These are phyloP conservation scores for Cytospora leucostoma DNA, from an alignment of 2,329 filamentous ascomycete species.

Conservation along the genomic window DNA sequence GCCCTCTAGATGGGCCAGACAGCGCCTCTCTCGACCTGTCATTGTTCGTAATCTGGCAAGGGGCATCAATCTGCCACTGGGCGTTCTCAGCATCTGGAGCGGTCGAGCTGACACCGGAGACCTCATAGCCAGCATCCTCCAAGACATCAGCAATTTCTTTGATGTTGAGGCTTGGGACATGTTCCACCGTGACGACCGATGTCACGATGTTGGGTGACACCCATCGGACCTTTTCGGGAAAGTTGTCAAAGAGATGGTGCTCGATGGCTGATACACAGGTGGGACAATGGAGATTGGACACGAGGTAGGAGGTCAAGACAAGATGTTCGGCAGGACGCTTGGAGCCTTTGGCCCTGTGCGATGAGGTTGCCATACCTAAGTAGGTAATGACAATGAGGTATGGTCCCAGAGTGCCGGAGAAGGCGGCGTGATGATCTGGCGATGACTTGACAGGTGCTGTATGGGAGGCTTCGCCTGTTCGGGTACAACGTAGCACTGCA, in stretches of 20 bases:
- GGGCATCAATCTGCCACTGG: conserved; percentile 28
- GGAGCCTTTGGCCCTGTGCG: conserved; percentile 29
- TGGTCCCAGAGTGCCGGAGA: conserved; percentile 21
- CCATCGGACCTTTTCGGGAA: conserved; percentile 50
- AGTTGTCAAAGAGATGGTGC: conserved; percentile 53
- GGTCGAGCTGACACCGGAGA: conserved; percentile 50
- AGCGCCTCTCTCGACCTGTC: conserved; percentile 10
- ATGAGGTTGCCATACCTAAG: conserved; percentile 31
- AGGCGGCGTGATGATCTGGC: conserved; percentile 6
- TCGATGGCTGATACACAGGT: conserved; percentile 71
- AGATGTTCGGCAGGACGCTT: conserved; percentile 12
- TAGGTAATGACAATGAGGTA: not conserved
- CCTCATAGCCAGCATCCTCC: conserved; percentile 59
- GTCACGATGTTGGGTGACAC: conserved; percentile 72
- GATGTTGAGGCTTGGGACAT: conserved; percentile 49
- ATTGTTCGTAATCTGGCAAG: conserved; percentile 24
- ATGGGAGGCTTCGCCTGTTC: conserved; percentile 8
- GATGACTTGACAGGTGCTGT: conserved; percentile 8
- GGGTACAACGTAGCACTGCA: conserved; percentile 16
- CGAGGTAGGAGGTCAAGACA: conserved; percentile 62
- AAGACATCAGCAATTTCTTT: conserved; percentile 49
- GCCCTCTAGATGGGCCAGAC: conserved; percentile 28
- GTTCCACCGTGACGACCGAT: conserved; percentile 65
- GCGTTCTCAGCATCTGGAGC: conserved; percentile 32
- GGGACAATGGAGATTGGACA: conserved; percentile 77